Evolutionary conservation across 1,139 yeast genomes (phyloP).

Genomic region (Petasospora fabianii): DNA sequence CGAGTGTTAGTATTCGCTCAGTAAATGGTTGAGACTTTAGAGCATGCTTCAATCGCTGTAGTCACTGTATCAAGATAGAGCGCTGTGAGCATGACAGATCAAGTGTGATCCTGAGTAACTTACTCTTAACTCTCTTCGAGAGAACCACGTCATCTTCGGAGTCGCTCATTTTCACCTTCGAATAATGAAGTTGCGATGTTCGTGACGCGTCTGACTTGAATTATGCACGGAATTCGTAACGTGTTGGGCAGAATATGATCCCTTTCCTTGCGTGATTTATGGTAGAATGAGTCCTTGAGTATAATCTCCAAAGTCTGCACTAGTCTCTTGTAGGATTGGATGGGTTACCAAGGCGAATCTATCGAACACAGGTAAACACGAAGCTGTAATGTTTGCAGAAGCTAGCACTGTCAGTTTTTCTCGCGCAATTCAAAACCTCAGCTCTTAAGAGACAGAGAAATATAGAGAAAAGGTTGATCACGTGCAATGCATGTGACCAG

Average conservation of each 20-base stretch:
- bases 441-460: too few relatives aligned
- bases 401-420: too few relatives aligned
- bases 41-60: conserved; percentile 1
- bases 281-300: neutral
- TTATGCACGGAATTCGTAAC: neutral
- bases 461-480: neutral
- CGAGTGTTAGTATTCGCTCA: neutral
- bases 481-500: neutral
- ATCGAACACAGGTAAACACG: too few relatives aligned
- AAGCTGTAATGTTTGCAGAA: too few relatives aligned
- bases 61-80: too few relatives aligned
- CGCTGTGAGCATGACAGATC: neutral
- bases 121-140: conserved; percentile 19
- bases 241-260: too few relatives aligned
- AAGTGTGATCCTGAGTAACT: conserved; percentile 5
- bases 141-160: conserved; percentile 28
- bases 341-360: too few relatives aligned
- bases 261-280: too few relatives aligned
- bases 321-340: too few relatives aligned
- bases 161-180: conserved; percentile 15
- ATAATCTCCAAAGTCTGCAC: too few relatives aligned
- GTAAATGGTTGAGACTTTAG: neutral
- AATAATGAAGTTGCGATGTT: neutral
- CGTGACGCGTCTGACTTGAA: neutral
- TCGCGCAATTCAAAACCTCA: too few relatives aligned